Evolutionary conservation across 1,139 yeast species (phyloP).

Genomic region (Geotrichum reessii): DNA sequence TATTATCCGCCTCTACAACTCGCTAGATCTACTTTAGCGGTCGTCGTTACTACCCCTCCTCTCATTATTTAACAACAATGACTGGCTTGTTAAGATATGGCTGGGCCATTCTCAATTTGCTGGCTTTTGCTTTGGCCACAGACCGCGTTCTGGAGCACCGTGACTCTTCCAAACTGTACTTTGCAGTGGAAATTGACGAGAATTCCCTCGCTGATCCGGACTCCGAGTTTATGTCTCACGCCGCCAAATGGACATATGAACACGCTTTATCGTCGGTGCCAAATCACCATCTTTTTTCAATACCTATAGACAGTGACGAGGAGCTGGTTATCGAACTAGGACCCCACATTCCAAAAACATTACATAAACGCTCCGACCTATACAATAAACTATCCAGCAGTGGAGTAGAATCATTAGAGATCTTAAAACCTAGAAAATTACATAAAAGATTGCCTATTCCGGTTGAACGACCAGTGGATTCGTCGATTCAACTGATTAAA

Average conservation of each 20-base stretch:
- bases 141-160: conserved; percentile 9
- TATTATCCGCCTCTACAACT: background rate
- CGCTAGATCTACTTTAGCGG: background rate
- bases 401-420: conserved; percentile 16
- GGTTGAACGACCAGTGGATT: conserved; percentile 21
- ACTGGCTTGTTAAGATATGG: conserved; percentile 11
- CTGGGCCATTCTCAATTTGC: conserved; percentile 11
- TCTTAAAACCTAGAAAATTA: conserved; percentile 10
- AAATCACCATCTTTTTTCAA: conserved; percentile 35
- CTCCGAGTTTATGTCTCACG: background rate
- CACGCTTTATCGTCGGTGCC: conserved; percentile 31
- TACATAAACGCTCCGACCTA: conserved; percentile 2
- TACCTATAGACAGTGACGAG: conserved; percentile 21
- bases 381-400: conserved; percentile 1
- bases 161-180: conserved; percentile 25
- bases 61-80: background rate
- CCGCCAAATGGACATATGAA: conserved; percentile 29
- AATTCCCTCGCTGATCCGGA: conserved; percentile 16
- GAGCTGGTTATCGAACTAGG: conserved; percentile 7
- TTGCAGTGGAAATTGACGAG: conserved; percentile 30
- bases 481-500: conserved; percentile 23
- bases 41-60: background rate
- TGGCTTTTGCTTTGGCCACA: conserved; percentile 4
- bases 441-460: conserved; percentile 15
- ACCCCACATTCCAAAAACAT: conserved; percentile 10